Conservation (phyloP, 208 protist species). For the Leptomonas pyrrhocoris region DNA sequence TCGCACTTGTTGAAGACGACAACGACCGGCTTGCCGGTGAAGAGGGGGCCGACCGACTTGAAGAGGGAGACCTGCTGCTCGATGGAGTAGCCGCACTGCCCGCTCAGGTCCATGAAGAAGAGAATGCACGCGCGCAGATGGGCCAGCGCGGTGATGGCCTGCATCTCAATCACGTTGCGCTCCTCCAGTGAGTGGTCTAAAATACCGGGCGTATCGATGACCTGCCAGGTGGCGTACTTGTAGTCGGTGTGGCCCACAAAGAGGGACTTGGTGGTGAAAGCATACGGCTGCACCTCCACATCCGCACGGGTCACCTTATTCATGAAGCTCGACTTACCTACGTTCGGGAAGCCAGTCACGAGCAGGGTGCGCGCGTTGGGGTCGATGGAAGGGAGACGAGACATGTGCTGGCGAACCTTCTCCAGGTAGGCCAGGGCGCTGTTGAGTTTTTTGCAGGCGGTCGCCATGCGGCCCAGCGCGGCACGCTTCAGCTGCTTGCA, state of each 20-base stretch:
- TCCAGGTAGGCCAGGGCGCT: conserved; percentile 98
- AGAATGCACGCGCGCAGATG: conserved; percentile 98
- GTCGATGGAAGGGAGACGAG: conserved; percentile 99
- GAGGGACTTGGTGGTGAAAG: conserved; percentile 99
- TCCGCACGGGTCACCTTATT: conserved; percentile 99
- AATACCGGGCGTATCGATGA: conserved; percentile 99
- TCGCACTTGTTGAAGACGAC: conserved; percentile 99
- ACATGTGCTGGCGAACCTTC: conserved; percentile 99
- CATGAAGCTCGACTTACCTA: conserved; percentile 99
- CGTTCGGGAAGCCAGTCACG: conserved; percentile 99
- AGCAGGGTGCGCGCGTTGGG: conserved; percentile 98
- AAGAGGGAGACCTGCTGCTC: conserved; percentile 98
- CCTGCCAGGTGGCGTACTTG: conserved; percentile 99
- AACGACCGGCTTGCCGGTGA: conserved; percentile 99
- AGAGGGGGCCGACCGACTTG: conserved; percentile 98
- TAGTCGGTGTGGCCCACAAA: conserved; percentile 99
- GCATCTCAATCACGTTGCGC: conserved; percentile 99
- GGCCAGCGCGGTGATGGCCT: conserved; percentile 99
- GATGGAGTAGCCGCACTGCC: conserved; percentile 98
- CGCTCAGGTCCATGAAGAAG: conserved; percentile 99
- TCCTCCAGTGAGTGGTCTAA: conserved; percentile 99
- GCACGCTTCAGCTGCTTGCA: conserved; percentile 99
- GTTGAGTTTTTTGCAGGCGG: conserved; percentile 97
- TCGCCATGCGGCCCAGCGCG: conserved; percentile 99
- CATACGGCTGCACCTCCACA: conserved; percentile 99